phyloP scores from a whole-genome alignment of 352 stramenopile genomes.

The Phytophthora boehmeriae region DNA sequence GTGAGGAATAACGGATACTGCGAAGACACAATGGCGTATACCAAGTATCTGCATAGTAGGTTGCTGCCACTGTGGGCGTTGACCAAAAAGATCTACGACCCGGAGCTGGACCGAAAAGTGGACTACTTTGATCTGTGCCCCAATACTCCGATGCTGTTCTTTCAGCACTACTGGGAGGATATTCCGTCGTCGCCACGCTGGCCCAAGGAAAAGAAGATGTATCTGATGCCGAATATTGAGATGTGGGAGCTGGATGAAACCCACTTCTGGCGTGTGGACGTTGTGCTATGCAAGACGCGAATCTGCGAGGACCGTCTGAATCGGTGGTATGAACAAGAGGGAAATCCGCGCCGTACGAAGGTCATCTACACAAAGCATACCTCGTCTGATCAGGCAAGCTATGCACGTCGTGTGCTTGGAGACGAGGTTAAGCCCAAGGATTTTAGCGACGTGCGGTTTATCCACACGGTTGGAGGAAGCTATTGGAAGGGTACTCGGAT shows the following conservation, averaged over 20 bases:
- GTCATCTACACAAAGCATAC: conserved; percentile 73
- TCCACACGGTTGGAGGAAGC: conserved; percentile 44
- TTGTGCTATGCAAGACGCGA: conserved; percentile 52
- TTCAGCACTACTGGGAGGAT: conserved; percentile 58
- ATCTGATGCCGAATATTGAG: conserved; percentile 51
- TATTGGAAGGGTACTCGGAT: conserved; percentile 57
- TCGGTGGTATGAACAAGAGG: conserved; percentile 60
- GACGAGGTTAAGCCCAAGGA: conserved; percentile 39
- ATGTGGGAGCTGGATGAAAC: conserved; percentile 54
- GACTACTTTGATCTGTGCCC: conserved; percentile 60
- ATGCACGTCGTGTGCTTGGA: conserved; percentile 28
- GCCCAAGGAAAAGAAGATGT: conserved; percentile 48
- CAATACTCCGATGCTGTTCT: conserved; percentile 44
- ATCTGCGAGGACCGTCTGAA: conserved; percentile 48
- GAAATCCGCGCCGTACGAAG: conserved; percentile 47
- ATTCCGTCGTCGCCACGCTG: conserved; percentile 31
- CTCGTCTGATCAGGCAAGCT: conserved; percentile 50
- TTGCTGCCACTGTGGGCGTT: conserved; percentile 51
- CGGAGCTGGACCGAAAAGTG: conserved; percentile 23
- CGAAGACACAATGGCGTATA: conserved; percentile 61
- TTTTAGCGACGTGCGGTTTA: conserved; percentile 42
- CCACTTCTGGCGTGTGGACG: conserved; percentile 46
- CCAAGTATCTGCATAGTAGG: conserved; percentile 48
- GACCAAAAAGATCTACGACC: conserved; percentile 38
- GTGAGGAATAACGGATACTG: conserved; percentile 57